Base-by-base conservation (phyloP, 306 rosid species). In the Corylus americana region DNA sequence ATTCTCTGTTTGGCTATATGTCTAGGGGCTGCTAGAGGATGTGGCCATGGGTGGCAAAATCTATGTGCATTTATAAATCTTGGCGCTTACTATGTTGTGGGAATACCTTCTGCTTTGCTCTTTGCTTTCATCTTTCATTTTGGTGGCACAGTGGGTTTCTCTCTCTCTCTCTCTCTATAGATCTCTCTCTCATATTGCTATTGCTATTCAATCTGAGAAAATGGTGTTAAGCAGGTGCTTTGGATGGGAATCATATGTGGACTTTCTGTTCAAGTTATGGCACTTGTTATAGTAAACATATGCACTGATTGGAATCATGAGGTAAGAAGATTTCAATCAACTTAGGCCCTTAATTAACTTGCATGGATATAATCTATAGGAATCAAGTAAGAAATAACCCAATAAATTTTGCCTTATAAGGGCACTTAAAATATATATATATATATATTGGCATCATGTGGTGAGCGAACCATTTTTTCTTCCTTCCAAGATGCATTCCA, bases 41-140 rank as follows among this genome's bases (percentile, higher is more conserved):
- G 94, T 85, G 92, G 94, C 25, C 25, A 22, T 22, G 92, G 94
- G 14, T 88, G 94, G 94, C 94, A 90, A 76, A 88, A 87, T 47
- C 81, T 90, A 17, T 87, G 94, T 55, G 91, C 82, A 70, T 59
- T 70, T 79, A 82, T 88, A 62, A 90, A 90, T 82, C 91, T 90
- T 54, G 87, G 86, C 0, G 89, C 92, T 74, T 90, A 88, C 78
- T 90, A 90, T 83, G 84, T 78, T 51, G 88, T 88, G 27, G 94
- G 87, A 70, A 85, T 90, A 71, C 94, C 94, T 71, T 78, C 76
- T 54, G 91, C 92, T 20, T 64, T 80, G 59, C 57, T 88, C 35
- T 85, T 87, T 7, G 91, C 91, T 35, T 89, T 89, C 81, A 25
- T 78, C 79, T 79, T 87, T 64, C 88, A 74, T 62, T 76, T 90